Base-by-base conservation (phyloP, 139 green algal genomes). In the Chlamydomonas incerta region DNA sequence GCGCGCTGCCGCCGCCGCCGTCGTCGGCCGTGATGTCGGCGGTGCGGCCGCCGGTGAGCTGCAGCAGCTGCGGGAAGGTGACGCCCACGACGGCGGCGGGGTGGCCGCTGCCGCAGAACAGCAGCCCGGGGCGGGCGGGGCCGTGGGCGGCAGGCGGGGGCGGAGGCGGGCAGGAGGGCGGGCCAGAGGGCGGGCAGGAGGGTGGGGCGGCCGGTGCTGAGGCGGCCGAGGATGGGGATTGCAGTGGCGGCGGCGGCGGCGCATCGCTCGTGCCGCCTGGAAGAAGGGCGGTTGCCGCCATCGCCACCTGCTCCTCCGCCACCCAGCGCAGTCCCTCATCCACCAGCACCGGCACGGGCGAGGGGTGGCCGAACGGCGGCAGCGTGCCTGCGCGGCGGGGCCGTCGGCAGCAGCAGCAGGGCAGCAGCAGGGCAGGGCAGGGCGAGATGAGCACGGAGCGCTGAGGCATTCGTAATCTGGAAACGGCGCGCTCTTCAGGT, bases 331-430 rank as follows among this genome's bases (percentile, higher is more conserved):
- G 65, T 15, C 72, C 52, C 20, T 26, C 24, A 47, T 90, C 88
- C 9, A 92, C n/a, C 3, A 90, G 20, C 23, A 88, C 71, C 2
- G 23, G 66, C 20, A 88, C 76, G 23, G 50, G 41, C 8, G 1
- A 50, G 17, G 75, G 66, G 50, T 88, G 67, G 24, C 79, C 85
- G 35, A 91, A 77, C 0, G 88, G 88, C 15, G 88, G 84, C 34
- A 91, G 52, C 15, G 83, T 88, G 79, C 75, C 82, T 83, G 87
- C 35, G n/a, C n/a, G n/a, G n/a, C n/a, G n/a, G n/a, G n/a, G n/a
- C n/a, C n/a, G n/a, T n/a, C n/a, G n/a, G n/a, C n/a, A n/a, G n/a
- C n/a, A n/a, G n/a, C n/a, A n/a, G n/a, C n/a, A n/a, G n/a, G n/a
- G n/a, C n/a, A n/a, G n/a, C n/a, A n/a, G n/a, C n/a, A n/a, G n/a